These are phyloP conservation scores for Pichia sp. DNA, from an alignment of 1,139 yeast genomes.

Conservation along the genomic window DNA sequence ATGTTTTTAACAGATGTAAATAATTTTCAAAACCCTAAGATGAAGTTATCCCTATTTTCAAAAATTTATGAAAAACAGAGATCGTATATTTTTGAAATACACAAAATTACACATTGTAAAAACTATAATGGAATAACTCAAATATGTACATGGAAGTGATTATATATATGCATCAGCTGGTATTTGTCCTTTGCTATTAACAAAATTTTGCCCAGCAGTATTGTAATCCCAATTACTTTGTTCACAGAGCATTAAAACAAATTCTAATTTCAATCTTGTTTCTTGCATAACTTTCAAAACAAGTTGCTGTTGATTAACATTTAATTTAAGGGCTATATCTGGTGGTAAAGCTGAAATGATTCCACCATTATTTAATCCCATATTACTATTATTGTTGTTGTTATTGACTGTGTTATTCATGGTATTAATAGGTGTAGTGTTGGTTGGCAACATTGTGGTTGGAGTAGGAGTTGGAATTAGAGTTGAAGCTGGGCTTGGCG, in stretches of 20 bases:
- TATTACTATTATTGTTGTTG: neutral
- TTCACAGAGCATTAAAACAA: constrained; percentile 77
- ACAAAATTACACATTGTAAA: neutral
- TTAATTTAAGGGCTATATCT: constrained; percentile 48
- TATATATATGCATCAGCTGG: constrained; percentile 51
- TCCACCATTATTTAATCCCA: neutral
- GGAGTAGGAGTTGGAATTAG: neutral
- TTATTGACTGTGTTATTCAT: constrained; percentile 4
- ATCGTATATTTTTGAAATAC: neutral
- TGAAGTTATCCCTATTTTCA: neutral
- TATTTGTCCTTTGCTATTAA: constrained; percentile 48
- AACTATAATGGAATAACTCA: neutral
- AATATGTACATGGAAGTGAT: neutral
- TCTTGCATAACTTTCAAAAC: constrained; percentile 60
- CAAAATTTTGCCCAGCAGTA: constrained; percentile 64
- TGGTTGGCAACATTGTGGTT: constrained; percentile 11
- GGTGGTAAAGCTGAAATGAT: constrained; percentile 33
- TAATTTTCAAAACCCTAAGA: neutral
- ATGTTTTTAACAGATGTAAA: neutral
- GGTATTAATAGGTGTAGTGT: neutral
- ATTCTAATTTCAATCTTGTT: constrained; percentile 72
- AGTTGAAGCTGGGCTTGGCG: constrained; percentile 11
- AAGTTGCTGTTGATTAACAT: constrained; percentile 56
- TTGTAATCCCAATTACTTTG: constrained; percentile 84
- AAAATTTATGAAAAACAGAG: neutral